phyloP scores from a whole-genome alignment of 163 green algal genomes.

The Scenedesmus sp. region DNA sequence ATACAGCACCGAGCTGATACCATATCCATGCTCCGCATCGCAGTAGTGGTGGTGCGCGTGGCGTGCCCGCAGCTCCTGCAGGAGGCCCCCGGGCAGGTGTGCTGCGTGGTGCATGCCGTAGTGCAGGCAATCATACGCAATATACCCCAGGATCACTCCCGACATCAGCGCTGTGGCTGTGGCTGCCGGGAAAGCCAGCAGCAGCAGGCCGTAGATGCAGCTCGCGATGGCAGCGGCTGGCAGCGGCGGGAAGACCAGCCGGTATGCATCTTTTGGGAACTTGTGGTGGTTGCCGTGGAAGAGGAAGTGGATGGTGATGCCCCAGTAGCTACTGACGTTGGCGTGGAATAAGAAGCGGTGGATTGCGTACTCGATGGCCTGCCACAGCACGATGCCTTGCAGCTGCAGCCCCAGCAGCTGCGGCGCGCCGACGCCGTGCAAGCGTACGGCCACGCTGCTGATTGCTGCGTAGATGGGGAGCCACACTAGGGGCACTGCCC shows the following conservation, averaged over 20 bases:
- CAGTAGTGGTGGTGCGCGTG: slow-evolving; percentile 94
- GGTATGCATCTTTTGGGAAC: slow-evolving; percentile 83
- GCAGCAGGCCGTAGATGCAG: slow-evolving; percentile 61
- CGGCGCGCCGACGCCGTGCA: background rate
- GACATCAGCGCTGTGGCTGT: slow-evolving; percentile 63
- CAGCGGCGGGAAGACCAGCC: slow-evolving; percentile 91
- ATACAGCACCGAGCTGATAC: slow-evolving; percentile 83
- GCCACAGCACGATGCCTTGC: slow-evolving; percentile 80
- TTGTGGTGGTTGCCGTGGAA: slow-evolving; percentile 97
- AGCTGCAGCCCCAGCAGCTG: slow-evolving; percentile 48
- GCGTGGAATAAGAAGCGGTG: slow-evolving; percentile 93
- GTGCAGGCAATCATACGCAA: slow-evolving; percentile 93
- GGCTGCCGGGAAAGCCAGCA: background rate
- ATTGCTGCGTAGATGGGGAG: slow-evolving; percentile 55
- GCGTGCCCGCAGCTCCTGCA: slow-evolving; percentile 62
- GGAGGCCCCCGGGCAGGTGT: slow-evolving; percentile 37
- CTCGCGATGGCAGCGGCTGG: slow-evolving; percentile 67
- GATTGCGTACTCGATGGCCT: slow-evolving; percentile 88
- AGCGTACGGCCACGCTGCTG: background rate
- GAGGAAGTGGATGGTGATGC: slow-evolving; percentile 91
- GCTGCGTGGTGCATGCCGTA: slow-evolving; percentile 86
- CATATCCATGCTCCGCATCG: slow-evolving; percentile 72
- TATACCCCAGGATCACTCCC: slow-evolving; percentile 91
- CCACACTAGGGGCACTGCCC: slow-evolving; percentile 75
- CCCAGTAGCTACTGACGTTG: slow-evolving; percentile 60